Conservation (phyloP, 1,139 yeast species). For the Geotrichum australiense region DNA sequence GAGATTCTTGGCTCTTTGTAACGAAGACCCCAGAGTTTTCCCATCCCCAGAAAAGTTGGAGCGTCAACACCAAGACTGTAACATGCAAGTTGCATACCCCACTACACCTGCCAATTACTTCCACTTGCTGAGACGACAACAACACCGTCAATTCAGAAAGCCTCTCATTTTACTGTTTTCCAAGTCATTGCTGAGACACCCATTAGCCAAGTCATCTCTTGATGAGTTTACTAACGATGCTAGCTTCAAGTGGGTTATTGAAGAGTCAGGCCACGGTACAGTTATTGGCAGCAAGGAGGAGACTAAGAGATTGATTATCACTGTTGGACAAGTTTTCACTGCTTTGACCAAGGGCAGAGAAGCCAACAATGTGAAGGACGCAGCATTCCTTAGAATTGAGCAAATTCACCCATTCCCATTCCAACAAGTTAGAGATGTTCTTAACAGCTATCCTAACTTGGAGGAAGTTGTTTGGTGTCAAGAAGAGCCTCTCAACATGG, state of each 20-base stretch:
- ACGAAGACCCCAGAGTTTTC: conserved; percentile 93
- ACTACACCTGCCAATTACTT: conserved; percentile 95
- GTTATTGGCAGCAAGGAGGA: conserved; percentile 70
- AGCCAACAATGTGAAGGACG: conserved; percentile 61
- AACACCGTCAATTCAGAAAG: conserved; percentile 98
- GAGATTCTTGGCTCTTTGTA: conserved; percentile 91
- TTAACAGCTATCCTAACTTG: conserved; percentile 71
- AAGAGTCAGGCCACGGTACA: conserved; percentile 78
- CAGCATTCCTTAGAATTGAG: conserved; percentile 86
- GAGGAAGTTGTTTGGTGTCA: conserved; percentile 95
- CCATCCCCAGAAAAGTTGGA: conserved; percentile 83
- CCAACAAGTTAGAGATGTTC: conserved; percentile 81
- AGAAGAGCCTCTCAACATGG: conserved; percentile 99
- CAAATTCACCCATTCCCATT: conserved; percentile 99
- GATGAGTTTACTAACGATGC: conserved; percentile 86
- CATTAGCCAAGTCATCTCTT: conserved; percentile 83
- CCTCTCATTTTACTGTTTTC: conserved; percentile 88
- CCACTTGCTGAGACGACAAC: conserved; percentile 97
- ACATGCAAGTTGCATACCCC: conserved; percentile 97
- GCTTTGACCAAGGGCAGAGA: conserved; percentile 87
- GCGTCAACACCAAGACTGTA: conserved; percentile 98
- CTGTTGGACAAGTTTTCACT: conserved; percentile 93
- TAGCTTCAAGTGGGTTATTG: conserved; percentile 92
- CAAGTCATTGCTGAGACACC: conserved; percentile 92
- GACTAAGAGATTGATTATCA: conserved; percentile 77